Evolutionary conservation across 441 rosid genomes (phyloP), one percentile per base, ranked within the genome.

Genomic region (Theobroma grandiflorum): DNA sequence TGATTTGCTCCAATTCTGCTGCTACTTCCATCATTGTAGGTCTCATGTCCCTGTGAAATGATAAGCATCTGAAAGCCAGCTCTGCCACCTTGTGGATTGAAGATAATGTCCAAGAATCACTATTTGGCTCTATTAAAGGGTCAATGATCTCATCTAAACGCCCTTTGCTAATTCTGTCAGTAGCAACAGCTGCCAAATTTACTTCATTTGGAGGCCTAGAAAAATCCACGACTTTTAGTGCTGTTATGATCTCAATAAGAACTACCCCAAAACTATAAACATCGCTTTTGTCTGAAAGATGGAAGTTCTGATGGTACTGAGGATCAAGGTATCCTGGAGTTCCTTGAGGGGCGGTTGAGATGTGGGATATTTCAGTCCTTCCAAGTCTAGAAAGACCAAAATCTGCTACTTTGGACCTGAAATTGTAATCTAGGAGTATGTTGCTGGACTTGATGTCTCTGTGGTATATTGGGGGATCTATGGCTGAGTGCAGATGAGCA

Each of bases 281-380:
- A 18, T 96, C 99, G 45, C 97, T 93, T 79, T 94, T 96, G 76
- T 96, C 98, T 0, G 99, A 94, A 65, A 96, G 95, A 71, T 93
- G 98, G 71, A 91, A 96, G 81, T 93, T 86, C 67, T 91, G 99
- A 78, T 96, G 98, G 79, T 96, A 96, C 69, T 96, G 95, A 8
- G 98, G 98, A 76, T 96, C 99, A 14, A 96, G 93, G 70, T 96
- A 96, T 33, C 99, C 98, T 2, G 98, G 99, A 72, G 98, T 96
- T 10, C 99, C 99, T 76, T 92, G 99, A 9, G 99, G 99, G n/a
- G 96, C 94, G 0, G 99, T 94, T n/a, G 98, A 96, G 47, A 96
- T 91, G 83, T 96, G 96, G 11, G 98, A 94, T n/a, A 84, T 86
- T 81, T 92, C 98, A 0, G 89, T 82, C 87, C 76, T 84, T n/a